phyloP scores from a whole-genome alignment of 2,329 filamentous ascomycete species.

The Tolypocladium album region DNA sequence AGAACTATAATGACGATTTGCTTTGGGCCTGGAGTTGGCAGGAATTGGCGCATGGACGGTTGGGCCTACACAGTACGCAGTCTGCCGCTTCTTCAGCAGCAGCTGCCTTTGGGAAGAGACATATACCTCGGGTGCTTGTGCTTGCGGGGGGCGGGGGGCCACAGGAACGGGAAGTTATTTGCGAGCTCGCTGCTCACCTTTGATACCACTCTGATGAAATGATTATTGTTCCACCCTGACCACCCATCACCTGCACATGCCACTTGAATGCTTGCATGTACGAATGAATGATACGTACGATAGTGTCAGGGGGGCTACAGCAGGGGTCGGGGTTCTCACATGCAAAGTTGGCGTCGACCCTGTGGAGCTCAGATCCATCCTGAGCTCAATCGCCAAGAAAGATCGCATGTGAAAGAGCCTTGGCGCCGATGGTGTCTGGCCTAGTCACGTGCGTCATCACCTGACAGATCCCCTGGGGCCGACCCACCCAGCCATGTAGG shows the following conservation, averaged over 20 bases:
- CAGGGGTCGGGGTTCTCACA: background rate
- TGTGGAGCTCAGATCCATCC: background rate
- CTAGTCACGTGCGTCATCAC: constrained; percentile 2
- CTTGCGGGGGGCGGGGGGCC: background rate
- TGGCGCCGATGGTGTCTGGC: background rate
- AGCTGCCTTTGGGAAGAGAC: background rate
- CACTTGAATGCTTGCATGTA: background rate
- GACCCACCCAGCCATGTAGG: constrained; percentile 14
- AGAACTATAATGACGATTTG: background rate
- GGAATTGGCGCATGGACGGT: background rate
- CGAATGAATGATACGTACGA: background rate
- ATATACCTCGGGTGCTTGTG: background rate
- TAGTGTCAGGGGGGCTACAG: background rate
- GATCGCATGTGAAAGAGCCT: background rate
- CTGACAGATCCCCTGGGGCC: background rate
- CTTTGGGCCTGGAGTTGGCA: background rate
- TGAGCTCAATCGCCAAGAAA: background rate
- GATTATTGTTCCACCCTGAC: background rate
- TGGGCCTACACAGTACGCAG: background rate
- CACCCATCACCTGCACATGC: background rate
- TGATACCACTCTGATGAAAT: background rate
- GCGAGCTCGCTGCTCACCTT: background rate
- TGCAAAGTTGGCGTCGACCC: background rate
- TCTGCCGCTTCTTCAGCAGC: background rate
- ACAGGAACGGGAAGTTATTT: background rate